Percentiles rank a stretch among this genome's conserved stretches.
Conservation (phyloP, 2,329 filamentous ascomycete genomes). For the Aspergillus aculeatus region DNA sequence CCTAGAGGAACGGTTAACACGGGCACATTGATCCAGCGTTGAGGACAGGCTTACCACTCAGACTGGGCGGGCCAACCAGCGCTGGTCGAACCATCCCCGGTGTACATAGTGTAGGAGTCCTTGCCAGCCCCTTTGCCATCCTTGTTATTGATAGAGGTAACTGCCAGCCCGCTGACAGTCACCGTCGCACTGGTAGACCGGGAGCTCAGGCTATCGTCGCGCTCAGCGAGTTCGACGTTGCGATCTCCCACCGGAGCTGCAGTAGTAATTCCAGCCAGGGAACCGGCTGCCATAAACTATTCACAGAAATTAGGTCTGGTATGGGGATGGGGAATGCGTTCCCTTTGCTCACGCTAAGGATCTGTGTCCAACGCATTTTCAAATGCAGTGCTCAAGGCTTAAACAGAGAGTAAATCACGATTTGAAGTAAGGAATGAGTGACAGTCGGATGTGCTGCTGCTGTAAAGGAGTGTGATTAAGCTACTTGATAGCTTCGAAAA, state of each 20-base stretch:
- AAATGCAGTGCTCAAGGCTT: neutral
- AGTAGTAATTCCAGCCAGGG: neutral
- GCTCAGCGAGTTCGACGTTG: neutral
- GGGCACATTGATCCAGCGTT: neutral
- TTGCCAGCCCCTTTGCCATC: neutral
- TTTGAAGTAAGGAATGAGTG: neutral
- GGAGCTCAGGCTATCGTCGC: neutral
- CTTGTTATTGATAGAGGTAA: neutral
- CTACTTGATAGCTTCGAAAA: neutral
- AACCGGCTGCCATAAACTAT: neutral
- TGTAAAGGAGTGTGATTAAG: constrained; percentile 1
- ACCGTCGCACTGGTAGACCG: constrained; percentile 3
- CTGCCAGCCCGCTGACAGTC: constrained; percentile 1
- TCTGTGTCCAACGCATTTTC: constrained; percentile 5
- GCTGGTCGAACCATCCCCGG: constrained; percentile 19
- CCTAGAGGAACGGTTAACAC: neutral
- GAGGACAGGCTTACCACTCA: constrained; percentile 18
- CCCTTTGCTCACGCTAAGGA: neutral
- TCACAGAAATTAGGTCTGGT: too few species aligned
- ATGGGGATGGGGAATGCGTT: too few species aligned
- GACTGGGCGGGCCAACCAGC: constrained; percentile 27
- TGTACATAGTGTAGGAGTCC: constrained; percentile 18
- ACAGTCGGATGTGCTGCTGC: neutral
- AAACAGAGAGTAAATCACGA: neutral
- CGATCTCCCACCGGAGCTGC: constrained; percentile 1